Base-by-base conservation (phyloP, 139 green algal genomes). In the Axilococcus clingmanii region DNA sequence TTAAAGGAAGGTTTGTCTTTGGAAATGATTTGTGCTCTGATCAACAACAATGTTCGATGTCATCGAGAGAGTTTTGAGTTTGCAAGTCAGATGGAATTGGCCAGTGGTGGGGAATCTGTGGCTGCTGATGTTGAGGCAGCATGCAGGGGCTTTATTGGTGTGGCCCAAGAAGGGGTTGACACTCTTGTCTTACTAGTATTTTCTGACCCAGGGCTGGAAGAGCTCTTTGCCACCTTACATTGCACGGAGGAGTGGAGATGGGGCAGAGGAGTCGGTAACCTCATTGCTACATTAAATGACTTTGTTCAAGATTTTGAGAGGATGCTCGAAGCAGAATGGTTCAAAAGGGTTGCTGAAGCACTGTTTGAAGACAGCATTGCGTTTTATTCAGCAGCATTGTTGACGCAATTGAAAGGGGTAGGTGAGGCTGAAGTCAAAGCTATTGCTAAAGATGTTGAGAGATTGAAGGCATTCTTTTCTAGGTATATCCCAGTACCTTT, bases 21-120 rank as follows among this genome's bases (percentile, higher is more conserved):
- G 40, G 72, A 81, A 46, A 70, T 84, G 66, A 59, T 84, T 44
- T 80, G 69, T 45, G 82, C 83, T 5, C 65, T 87, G 20, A 35
- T 82, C 3, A 93, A 93, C 63, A 93, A 89, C 72, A 84, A 80
- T 61, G 41, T 82, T 12, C 66, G 77, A n/a, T 94, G 78, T 65
- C 74, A 90, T 55, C 73, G 87, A 30, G 72, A 86, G 66, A 73
- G 61, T 32, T 61, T 85, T 33, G 68, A 80, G 52, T 92, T 91
- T 63, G 69, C 63, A 11, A 73, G 84, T 29, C 65, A 74, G 25
- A 64, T 94, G 48, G 48, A 23, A 14, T n/a, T 35, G 17, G 9
- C 15, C 27, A 35, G 16, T 19, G 40, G 55, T 6, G 35, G 61
- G n/a, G 38, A 20, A 68, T 82, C 19, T 76, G 74, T 36, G 56